phyloP scores from a whole-genome alignment of 495 filamentous ascomycete species.

The Hypoxylon crocopeplum region DNA sequence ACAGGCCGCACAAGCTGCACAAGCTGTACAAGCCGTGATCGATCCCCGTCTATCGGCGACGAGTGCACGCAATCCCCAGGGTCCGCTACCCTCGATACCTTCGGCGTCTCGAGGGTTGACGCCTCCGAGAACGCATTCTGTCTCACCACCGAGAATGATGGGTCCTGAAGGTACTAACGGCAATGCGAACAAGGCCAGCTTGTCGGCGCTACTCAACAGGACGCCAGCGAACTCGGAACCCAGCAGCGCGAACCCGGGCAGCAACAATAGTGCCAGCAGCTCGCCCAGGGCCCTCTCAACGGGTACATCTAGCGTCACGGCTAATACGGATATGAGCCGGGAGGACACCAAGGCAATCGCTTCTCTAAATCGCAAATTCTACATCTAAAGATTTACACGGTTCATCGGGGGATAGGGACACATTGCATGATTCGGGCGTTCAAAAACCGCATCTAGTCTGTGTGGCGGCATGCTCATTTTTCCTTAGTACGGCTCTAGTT shows the following conservation, averaged over 20 bases:
- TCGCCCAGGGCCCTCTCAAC: slow-evolving; percentile 48
- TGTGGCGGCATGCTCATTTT: slow-evolving; percentile 2
- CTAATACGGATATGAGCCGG: slow-evolving; percentile 51
- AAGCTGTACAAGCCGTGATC: slow-evolving; percentile 45
- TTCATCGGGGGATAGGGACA: background rate
- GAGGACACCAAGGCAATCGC: slow-evolving; percentile 72
- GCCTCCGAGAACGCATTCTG: slow-evolving; percentile 40
- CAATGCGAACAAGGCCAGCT: slow-evolving; percentile 44
- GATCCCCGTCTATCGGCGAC: slow-evolving; percentile 41
- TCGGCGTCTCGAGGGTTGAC: slow-evolving; percentile 31
- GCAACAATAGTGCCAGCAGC: slow-evolving; percentile 44
- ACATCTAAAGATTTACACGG: slow-evolving; percentile 16
- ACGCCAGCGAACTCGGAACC: slow-evolving; percentile 47
- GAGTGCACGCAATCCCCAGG: slow-evolving; percentile 37
- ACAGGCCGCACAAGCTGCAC: slow-evolving; percentile 30
- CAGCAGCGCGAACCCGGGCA: slow-evolving; percentile 46
- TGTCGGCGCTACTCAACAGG: slow-evolving; percentile 48
- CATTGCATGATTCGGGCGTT: slow-evolving; percentile 36
- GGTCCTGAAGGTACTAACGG: slow-evolving; percentile 26
- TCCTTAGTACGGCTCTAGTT: slow-evolving; percentile 10
- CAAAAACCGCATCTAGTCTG: slow-evolving; percentile 22
- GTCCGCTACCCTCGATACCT: slow-evolving; percentile 40
- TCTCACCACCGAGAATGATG: slow-evolving; percentile 43
- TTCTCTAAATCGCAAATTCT: slow-evolving; percentile 65
- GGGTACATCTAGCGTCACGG: slow-evolving; percentile 43